These are phyloP conservation scores for Lupinus albus DNA, from an alignment of 306 rosid species.

Conservation along the genomic window DNA sequence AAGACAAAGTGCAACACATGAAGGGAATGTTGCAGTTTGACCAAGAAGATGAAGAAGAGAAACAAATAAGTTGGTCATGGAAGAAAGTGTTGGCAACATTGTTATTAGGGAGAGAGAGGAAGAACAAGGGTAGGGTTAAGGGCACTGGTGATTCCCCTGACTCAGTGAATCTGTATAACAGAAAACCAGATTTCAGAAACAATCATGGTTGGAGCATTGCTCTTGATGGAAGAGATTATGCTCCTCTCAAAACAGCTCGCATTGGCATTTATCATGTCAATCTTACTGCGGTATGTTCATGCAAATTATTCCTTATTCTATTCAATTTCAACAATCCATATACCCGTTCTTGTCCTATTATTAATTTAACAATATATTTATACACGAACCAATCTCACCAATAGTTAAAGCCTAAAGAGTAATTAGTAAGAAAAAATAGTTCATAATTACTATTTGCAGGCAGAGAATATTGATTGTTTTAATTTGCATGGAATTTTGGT, in stretches of 20 bases:
- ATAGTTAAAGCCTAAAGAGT: too few species aligned
- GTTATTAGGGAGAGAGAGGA: slow-evolving; percentile 36
- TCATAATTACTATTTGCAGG: too few species aligned
- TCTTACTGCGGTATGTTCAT: slow-evolving; percentile 65
- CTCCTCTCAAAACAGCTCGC: slow-evolving; percentile 53
- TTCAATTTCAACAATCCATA: not conserved
- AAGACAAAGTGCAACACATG: slow-evolving; percentile 47
- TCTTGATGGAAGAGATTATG: slow-evolving; percentile 53
- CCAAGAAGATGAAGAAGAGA: slow-evolving; percentile 41
- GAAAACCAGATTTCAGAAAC: slow-evolving; percentile 60
- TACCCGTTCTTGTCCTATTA: too few species aligned
- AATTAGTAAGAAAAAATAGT: too few species aligned
- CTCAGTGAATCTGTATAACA: slow-evolving; percentile 62
- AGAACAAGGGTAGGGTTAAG: slow-evolving; percentile 31
- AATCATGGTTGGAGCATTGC: slow-evolving; percentile 75
- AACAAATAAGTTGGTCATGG: slow-evolving; percentile 61
- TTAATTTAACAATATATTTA: too few species aligned
- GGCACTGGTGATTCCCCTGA: slow-evolving; percentile 54
- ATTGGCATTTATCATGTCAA: slow-evolving; percentile 69
- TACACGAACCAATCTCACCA: too few species aligned
- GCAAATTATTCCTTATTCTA: not conserved
- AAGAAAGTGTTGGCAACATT: slow-evolving; percentile 53
- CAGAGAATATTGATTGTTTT: not conserved
- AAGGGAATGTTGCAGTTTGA: slow-evolving; percentile 49
- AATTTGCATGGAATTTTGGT: not conserved